Percentiles rank a stretch among this genome's conserved stretches.
These are phyloP conservation scores for Akanthomyces lecanii DNA, from an alignment of 2,329 filamentous ascomycete species.

Conservation along the genomic window DNA sequence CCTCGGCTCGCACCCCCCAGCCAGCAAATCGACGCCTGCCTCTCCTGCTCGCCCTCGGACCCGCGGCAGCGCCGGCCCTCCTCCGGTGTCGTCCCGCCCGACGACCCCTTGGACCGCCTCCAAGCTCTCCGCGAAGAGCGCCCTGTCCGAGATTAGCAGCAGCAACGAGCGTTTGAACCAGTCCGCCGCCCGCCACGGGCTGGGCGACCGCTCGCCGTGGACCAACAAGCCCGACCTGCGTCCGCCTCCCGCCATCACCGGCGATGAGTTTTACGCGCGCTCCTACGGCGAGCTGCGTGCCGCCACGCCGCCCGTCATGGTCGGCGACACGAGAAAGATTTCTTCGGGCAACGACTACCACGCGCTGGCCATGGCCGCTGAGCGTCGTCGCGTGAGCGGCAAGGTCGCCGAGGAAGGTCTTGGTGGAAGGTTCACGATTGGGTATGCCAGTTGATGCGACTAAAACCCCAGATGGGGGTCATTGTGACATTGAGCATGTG, in stretches of 20 bases:
- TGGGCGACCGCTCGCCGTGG: slow-evolving; percentile 29
- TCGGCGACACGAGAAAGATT: slow-evolving; percentile 49
- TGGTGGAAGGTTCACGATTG: slow-evolving; percentile 22
- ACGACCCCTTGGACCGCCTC: slow-evolving; percentile 18
- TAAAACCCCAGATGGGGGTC: neutral
- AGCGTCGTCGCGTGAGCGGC: slow-evolving; percentile 63
- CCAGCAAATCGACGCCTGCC: neutral
- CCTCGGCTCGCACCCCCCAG: slow-evolving; percentile 46
- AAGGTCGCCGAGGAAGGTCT: slow-evolving; percentile 69
- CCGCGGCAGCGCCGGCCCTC: neutral
- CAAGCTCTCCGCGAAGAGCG: slow-evolving; percentile 22
- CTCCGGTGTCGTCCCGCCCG: neutral
- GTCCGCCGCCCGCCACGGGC: slow-evolving; percentile 37
- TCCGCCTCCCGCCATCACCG: slow-evolving; percentile 42
- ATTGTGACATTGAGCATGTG: neutral
- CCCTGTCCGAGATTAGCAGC: slow-evolving; percentile 43
- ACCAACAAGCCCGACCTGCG: slow-evolving; percentile 30
- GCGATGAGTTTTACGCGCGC: slow-evolving; percentile 50
- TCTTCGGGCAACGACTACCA: slow-evolving; percentile 57
- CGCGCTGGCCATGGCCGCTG: slow-evolving; percentile 31
- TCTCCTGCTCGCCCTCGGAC: neutral
- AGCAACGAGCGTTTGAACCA: slow-evolving; percentile 41
- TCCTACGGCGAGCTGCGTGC: slow-evolving; percentile 56
- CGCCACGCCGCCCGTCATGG: slow-evolving; percentile 50
- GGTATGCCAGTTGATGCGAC: slow-evolving; percentile 5